Conservation (phyloP, 176 grass and related monocot genomes). For the Avena sativa region DNA sequence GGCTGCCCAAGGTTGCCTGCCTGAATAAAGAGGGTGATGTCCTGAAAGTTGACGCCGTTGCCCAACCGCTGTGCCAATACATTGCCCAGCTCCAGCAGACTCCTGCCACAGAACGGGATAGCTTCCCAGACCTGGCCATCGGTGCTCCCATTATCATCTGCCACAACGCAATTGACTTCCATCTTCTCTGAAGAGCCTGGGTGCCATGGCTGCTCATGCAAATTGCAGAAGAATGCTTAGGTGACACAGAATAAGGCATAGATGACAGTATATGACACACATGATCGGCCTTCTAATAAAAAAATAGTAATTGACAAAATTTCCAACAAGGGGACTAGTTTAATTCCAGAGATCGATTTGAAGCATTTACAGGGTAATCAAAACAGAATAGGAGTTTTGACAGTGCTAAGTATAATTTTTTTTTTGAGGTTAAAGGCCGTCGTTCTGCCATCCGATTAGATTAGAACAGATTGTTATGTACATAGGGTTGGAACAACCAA, state of each 20-base stretch:
- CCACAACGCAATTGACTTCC: neutral
- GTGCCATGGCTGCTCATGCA: conserved; percentile 27
- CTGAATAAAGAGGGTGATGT: conserved; percentile 44
- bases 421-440: no score
- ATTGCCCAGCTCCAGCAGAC: conserved; percentile 43
- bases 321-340: conserved; percentile 1
- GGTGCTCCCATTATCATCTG: conserved; percentile 35
- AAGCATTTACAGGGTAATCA: conserved; percentile 10
- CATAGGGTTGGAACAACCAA: no score
- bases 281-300: neutral
- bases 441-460: no score
- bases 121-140: neutral
- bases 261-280: neutral
- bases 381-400: neutral
- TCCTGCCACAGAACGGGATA: conserved; percentile 32
- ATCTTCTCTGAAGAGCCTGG: conserved; percentile 32
- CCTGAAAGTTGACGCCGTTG: neutral
- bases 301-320: neutral
- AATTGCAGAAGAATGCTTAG: conserved; percentile 28
- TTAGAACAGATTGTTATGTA: no score
- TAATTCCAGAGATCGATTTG: neutral
- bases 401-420: neutral
- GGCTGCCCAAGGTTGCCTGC: conserved; percentile 35
- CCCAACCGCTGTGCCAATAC: conserved; percentile 30
- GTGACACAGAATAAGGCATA: neutral